Percentiles rank a stretch among this genome's conserved stretches.
Evolutionary conservation across 768 basidiomycete genomes (phyloP).

Genomic region (Fomitopsis serialis): DNA sequence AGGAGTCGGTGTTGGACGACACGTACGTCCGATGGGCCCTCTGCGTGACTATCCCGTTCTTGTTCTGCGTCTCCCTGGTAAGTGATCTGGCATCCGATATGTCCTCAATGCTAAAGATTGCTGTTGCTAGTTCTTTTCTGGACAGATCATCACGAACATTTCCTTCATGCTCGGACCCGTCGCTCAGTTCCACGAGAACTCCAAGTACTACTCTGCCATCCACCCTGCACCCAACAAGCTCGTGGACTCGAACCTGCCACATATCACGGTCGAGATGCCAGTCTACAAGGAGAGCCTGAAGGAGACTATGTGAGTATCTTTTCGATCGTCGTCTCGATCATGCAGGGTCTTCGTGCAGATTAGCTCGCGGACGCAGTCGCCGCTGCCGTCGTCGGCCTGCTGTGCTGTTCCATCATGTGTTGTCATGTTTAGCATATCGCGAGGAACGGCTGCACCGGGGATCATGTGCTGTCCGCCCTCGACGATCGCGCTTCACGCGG

Average conservation of each 20-base stretch:
- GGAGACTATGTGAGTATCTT: constrained; percentile 64
- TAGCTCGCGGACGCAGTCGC: no score
- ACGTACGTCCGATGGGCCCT: constrained; percentile 60
- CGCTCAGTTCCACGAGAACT: constrained; percentile 82
- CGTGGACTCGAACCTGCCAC: constrained; percentile 61
- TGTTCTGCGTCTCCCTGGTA: constrained; percentile 74
- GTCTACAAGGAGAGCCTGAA: constrained; percentile 86
- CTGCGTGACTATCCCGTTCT: constrained; percentile 57
- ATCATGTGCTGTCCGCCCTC: background rate
- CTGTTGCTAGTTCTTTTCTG: constrained; percentile 57
- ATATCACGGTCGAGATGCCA: constrained; percentile 77
- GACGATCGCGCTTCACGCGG: background rate
- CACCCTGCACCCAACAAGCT: constrained; percentile 56
- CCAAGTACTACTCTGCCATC: constrained; percentile 73
- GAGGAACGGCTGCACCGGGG: background rate
- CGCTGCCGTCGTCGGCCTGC: no score
- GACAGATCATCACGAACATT: constrained; percentile 62
- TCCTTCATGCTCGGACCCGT: constrained; percentile 78
- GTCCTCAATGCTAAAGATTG: background rate
- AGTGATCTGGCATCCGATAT: constrained; percentile 18
- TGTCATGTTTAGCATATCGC: no score
- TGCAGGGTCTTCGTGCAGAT: background rate
- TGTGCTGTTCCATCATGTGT: no score
- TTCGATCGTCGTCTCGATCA: background rate
- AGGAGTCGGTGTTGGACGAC: constrained; percentile 66